Conservation (phyloP, 2,329 filamentous ascomycete species). For the Fusarium brachygibbosum region DNA sequence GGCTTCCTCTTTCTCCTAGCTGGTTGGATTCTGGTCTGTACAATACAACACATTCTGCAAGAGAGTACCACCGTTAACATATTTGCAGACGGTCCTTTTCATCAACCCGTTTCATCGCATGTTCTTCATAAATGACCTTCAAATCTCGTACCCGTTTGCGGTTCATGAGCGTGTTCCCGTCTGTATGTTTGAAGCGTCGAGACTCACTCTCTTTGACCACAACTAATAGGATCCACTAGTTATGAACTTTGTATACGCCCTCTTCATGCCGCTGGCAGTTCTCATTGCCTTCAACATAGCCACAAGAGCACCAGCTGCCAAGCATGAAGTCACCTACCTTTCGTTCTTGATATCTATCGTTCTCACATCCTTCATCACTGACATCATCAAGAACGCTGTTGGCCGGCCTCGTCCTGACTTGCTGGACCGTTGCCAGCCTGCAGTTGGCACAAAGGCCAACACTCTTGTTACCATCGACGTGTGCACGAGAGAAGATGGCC, state of each 20-base stretch:
- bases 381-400: conserved; percentile 90
- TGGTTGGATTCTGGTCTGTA: conserved; percentile 72
- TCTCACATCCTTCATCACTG: conserved; percentile 85
- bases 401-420: conserved; percentile 77
- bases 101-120: conserved; percentile 92
- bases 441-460: conserved; percentile 60
- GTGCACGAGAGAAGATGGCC: conserved; percentile 78
- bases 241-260: conserved; percentile 84
- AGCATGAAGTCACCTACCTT: conserved; percentile 87
- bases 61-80: conserved; percentile 10
- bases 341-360: conserved; percentile 83
- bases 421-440: conserved; percentile 83
- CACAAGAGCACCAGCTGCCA: conserved; percentile 75
- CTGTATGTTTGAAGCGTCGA: conserved; percentile 61
- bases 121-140: conserved; percentile 88
- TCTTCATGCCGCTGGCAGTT: conserved; percentile 76
- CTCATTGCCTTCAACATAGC: conserved; percentile 75
- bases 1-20: conserved; percentile 79
- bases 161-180: conserved; percentile 86
- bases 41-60: neutral
- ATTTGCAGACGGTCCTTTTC: conserved; percentile 50
- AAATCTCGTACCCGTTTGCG: conserved; percentile 89
- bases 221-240: conserved; percentile 54
- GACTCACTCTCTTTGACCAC: neutral
- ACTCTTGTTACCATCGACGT: conserved; percentile 74